These are phyloP conservation scores for Neonectria ditissima DNA, from an alignment of 2,329 filamentous ascomycete species.

Conservation along the genomic window DNA sequence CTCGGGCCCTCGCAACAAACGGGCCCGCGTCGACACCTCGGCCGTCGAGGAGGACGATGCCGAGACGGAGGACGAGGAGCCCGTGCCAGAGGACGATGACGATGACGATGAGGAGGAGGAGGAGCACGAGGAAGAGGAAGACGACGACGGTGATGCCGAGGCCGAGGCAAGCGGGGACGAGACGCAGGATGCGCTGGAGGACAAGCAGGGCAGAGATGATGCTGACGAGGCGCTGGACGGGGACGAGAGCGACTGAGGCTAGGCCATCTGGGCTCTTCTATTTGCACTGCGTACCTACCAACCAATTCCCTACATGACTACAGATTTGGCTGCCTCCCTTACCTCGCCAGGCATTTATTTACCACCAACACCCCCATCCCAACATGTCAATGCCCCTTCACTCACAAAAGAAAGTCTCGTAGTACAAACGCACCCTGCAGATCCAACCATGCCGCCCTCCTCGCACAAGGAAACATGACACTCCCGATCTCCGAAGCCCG, in stretches of 20 bases:
- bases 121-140: slow-evolving; percentile 56
- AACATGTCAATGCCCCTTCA: background rate
- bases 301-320: background rate
- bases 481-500: slow-evolving; percentile 10
- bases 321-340: background rate
- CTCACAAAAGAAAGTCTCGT: slow-evolving; percentile 4
- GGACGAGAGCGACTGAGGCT: slow-evolving; percentile 67
- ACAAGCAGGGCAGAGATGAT: slow-evolving; percentile 60
- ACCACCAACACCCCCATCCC: background rate
- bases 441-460: background rate
- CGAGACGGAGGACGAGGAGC: slow-evolving; percentile 56
- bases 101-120: slow-evolving; percentile 63
- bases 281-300: background rate
- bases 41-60: slow-evolving; percentile 51
- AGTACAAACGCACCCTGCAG: slow-evolving; percentile 1
- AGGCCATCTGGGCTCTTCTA: no score
- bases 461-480: slow-evolving; percentile 7
- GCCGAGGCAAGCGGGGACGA: slow-evolving; percentile 64
- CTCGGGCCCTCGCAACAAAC: slow-evolving; percentile 54
- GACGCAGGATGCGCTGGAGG: slow-evolving; percentile 65
- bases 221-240: slow-evolving; percentile 73
- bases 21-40: slow-evolving; percentile 60
- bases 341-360: no score
- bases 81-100: slow-evolving; percentile 58
- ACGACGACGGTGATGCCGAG: slow-evolving; percentile 58